Evolutionary conservation across 2,329 filamentous ascomycete species (phyloP), one percentile per base, ranked within the genome.

Genomic region (Trichoderma koningiopsis): DNA sequence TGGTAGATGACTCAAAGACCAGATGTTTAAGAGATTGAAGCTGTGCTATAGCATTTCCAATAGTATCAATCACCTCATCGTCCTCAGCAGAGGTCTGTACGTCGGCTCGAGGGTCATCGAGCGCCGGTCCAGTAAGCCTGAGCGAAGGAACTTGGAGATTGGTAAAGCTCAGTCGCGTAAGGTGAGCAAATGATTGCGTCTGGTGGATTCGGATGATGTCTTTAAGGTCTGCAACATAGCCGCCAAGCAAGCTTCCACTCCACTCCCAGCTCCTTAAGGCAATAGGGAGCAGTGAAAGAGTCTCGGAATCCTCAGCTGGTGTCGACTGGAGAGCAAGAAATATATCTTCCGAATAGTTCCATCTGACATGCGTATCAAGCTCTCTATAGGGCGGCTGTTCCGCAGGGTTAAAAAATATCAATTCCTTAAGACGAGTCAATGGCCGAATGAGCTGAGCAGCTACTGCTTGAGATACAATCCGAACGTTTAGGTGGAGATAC

Each of bases 1-100:
- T 83, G 3, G 89, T 90, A 55, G 91, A 96, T 8, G 90, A 91
- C 75, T 94, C 89, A 72, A 97, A 89, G 1, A 89, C 83, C 13
- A 97, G 81, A 67, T 89, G 86, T 67, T 85, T 85, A 7, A 98
- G 82, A 1, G 85, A 79, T 0, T 89, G 86, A 10, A 97, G 83
- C 29, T 77, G 73, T 1, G 74, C 73, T 47, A 82, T 79, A 22
- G 80, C 76, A 16, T 73, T 64, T 5, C 76, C 79, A 35, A 81
- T 71, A 22, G 75, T 74, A 27, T 79, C 77, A 33, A 82, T 76
- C 43, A 85, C 80, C 62, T 83, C 81, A 1, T 81, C 79, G 11
- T 85, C 80, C 35, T 83, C 79, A 16, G 79, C 78, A 61, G 84
- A 75, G 24, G 76, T 70, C 35, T 75, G 69, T 37, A 76, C 40